phyloP scores from a whole-genome alignment of 108 stramenopile species.

The Hondaea fermentalgiana region DNA sequence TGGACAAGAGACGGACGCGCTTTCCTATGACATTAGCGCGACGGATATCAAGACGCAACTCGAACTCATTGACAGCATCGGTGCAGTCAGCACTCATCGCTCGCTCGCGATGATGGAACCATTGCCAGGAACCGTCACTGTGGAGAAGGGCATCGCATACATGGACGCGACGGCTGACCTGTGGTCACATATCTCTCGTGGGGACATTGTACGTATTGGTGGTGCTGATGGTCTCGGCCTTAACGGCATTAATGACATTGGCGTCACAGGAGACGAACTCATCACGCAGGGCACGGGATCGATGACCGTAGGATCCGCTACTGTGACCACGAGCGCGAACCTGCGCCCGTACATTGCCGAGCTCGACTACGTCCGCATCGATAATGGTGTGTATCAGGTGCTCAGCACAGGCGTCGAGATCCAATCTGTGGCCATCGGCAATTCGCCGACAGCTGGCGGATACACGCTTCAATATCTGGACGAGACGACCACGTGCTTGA shows the following conservation, averaged over 20 bases:
- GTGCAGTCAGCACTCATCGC: slow-evolving; percentile 54
- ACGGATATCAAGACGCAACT: slow-evolving; percentile 55
- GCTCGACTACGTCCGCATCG: slow-evolving; percentile 58
- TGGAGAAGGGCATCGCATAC: background rate
- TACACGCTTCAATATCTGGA: slow-evolving; percentile 28
- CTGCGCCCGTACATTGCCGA: slow-evolving; percentile 51
- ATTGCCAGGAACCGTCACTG: background rate
- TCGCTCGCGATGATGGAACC: background rate
- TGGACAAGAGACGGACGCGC: background rate
- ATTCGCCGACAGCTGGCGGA: slow-evolving; percentile 30
- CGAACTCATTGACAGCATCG: slow-evolving; percentile 56
- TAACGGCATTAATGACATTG: background rate
- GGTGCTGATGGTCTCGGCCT: background rate
- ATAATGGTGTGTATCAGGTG: slow-evolving; percentile 39
- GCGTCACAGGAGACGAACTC: background rate
- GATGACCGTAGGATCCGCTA: background rate
- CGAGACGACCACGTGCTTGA: slow-evolving; percentile 51
- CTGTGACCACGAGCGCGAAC: slow-evolving; percentile 20
- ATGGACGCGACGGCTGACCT: background rate
- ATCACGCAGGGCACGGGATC: background rate
- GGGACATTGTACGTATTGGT: background rate
- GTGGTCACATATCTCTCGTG: background rate
- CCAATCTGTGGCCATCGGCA: slow-evolving; percentile 49
- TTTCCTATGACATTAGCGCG: slow-evolving; percentile 42
- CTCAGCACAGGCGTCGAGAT: slow-evolving; percentile 54